Base-by-base conservation (phyloP, 257 asterid species). In the Solanum virginianum region DNA sequence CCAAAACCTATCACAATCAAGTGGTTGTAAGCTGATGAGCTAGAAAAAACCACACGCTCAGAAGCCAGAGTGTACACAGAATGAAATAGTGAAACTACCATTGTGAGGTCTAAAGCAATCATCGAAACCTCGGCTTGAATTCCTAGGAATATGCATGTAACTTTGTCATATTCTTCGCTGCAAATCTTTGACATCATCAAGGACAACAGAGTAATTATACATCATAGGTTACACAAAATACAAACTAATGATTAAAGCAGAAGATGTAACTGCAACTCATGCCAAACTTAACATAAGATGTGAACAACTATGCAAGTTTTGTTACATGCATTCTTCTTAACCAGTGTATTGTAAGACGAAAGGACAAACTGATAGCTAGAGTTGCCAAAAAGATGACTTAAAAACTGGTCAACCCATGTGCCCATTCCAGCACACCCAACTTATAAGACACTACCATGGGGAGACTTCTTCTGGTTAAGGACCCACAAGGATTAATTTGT, bases 101-200 rank as follows among this genome's bases (percentile, higher is more conserved):
- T 94, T 83, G 95, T 91, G 81, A 97, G 98, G 88, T 97, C 99
- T 89, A 93, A 88, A 86, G 92, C 88, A 80, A 93, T 86, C 92
- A 93, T 90, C 49, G 99, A 95, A 85, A 92, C 89, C 92, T 94
- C 98, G 83, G 96, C 95, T 86, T 92, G 98, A 90, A 93, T 89
- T 90, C 99, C 99, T 86, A 97, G 87, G 56, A 93, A 87, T 82
- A 92, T 55, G 88, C 98, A 97, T 63, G 97, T 94, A 82, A 85
- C 41, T 66, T 90, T 91, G 91, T 90, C 98, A 89, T 97, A 97
- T 88, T 97, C 99, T 92, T 92, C 93, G 7, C 95, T 89, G 96
- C 98, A 97, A 84, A 97, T 91, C 99, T 97, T 85, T 80, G 60
- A 85, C 75, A 89, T 80, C 85, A 89, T 82, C 74, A 80, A 80